Evolutionary conservation across 495 filamentous ascomycete genomes (phyloP).

Genomic region (Neurospora discreta): DNA sequence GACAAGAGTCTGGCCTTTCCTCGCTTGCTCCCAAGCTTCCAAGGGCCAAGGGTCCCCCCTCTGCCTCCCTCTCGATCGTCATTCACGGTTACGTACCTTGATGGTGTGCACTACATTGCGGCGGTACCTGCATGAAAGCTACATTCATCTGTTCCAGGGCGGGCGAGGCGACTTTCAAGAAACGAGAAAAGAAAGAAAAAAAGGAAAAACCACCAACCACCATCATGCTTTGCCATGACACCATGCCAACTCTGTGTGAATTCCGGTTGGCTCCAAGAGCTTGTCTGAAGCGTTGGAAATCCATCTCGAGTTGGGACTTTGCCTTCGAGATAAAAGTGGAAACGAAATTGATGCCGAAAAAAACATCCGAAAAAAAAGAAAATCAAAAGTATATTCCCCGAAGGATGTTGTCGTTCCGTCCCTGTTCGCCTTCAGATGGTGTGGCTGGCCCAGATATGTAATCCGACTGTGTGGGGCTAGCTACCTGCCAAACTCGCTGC

Average conservation of each 20-base stretch:
- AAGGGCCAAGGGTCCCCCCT: neutral
- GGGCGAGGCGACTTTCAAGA: neutral
- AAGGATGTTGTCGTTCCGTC: neutral
- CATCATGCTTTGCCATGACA: neutral
- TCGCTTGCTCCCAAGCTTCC: neutral
- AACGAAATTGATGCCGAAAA: neutral
- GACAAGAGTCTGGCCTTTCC: neutral
- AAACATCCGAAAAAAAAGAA: too few species aligned
- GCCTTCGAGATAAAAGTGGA: neutral
- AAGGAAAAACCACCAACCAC: neutral
- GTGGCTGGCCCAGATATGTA: too few species aligned
- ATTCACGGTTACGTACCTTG: neutral
- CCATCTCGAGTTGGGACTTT: neutral
- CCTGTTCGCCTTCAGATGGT: neutral
- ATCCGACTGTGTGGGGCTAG: too few species aligned
- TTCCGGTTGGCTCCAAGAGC: neutral
- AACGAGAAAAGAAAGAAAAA: neutral
- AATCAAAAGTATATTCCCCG: too few species aligned
- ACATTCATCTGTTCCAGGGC: neutral
- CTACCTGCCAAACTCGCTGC: too few species aligned
- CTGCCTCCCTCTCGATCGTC: neutral
- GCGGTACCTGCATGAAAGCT: neutral
- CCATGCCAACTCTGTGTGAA: neutral
- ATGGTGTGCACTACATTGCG: neutral
- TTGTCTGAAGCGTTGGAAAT: neutral